Percentiles rank a stretch among this genome's conserved stretches.
Evolutionary conservation across 108 stramenopile species (phyloP).

Genomic region (Halocafeteria seosinensis): DNA sequence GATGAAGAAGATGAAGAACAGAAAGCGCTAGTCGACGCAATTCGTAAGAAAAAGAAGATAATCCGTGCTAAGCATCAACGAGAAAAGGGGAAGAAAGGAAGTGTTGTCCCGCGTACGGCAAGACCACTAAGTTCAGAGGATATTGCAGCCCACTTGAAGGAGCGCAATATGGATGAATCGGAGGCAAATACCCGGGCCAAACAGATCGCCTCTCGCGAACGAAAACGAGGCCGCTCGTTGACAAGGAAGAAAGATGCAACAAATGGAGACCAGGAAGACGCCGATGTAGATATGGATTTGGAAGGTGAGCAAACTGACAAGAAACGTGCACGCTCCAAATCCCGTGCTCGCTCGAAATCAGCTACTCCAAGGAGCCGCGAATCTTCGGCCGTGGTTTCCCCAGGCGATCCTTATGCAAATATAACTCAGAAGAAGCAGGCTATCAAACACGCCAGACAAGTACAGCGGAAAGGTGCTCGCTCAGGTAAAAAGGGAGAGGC

Average conservation of each 20-base stretch:
- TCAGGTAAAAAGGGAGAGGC: constrained; percentile 27
- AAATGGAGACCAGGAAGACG: too few species aligned
- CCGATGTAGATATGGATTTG: neutral
- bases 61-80: neutral
- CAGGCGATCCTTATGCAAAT: constrained; percentile 17
- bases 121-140: too few species aligned
- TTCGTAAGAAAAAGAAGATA: neutral
- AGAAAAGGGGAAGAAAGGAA: neutral
- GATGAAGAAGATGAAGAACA: neutral
- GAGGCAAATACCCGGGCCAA: constrained; percentile 55
- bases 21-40: neutral
- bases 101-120: neutral
- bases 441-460: constrained; percentile 11
- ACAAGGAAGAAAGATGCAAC: too few species aligned
- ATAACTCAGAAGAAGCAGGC: constrained; percentile 1
- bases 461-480: constrained; percentile 3
- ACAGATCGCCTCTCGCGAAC: constrained; percentile 43
- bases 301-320: constrained; percentile 47
- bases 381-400: neutral
- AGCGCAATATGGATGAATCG: constrained; percentile 49
- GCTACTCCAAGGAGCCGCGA: constrained; percentile 18
- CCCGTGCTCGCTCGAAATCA: constrained; percentile 34
- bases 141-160: neutral
- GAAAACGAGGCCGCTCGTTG: constrained; percentile 53
- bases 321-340: constrained; percentile 54